Conservation (phyloP, 345 rosid species). For the Moricandia arvensis region DNA sequence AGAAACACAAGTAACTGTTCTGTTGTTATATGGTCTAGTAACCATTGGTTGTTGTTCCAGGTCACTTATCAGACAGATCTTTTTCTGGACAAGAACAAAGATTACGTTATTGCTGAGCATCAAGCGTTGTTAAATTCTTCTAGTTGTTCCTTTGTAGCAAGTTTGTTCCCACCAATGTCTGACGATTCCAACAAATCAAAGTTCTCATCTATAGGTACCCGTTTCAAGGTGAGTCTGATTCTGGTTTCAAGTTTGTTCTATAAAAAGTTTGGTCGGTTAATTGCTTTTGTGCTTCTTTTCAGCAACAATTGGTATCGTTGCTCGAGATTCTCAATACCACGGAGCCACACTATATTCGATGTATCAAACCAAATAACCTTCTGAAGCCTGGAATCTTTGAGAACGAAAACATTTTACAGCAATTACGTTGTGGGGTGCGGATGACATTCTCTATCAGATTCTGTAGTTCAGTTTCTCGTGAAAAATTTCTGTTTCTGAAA, state of each 20-base stretch:
- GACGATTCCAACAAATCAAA: constrained; percentile 90
- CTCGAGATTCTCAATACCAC: constrained; percentile 95
- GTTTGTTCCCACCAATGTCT: constrained; percentile 72
- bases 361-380: constrained; percentile 98
- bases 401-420: constrained; percentile 82
- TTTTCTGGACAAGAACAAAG: constrained; percentile 99
- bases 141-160: constrained; percentile 78
- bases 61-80: constrained; percentile 96
- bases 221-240: constrained; percentile 74
- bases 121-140: constrained; percentile 92
- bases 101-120: constrained; percentile 98
- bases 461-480: constrained; percentile 3
- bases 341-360: constrained; percentile 98
- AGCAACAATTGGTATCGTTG: constrained; percentile 91
- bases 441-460: constrained; percentile 7
- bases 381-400: constrained; percentile 96
- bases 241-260: constrained; percentile 3
- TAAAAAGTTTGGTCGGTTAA: constrained; percentile 1
- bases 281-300: constrained; percentile 36
- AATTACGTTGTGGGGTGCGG: constrained; percentile 97
- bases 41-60: constrained; percentile 49
- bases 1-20: constrained; percentile 14
- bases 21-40: constrained; percentile 15
- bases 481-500: not conserved
- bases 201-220: constrained; percentile 97